These are phyloP conservation scores for Vanrija sp. DNA, from an alignment of 1,284 basidiomycete genomes.

Conservation along the genomic window DNA sequence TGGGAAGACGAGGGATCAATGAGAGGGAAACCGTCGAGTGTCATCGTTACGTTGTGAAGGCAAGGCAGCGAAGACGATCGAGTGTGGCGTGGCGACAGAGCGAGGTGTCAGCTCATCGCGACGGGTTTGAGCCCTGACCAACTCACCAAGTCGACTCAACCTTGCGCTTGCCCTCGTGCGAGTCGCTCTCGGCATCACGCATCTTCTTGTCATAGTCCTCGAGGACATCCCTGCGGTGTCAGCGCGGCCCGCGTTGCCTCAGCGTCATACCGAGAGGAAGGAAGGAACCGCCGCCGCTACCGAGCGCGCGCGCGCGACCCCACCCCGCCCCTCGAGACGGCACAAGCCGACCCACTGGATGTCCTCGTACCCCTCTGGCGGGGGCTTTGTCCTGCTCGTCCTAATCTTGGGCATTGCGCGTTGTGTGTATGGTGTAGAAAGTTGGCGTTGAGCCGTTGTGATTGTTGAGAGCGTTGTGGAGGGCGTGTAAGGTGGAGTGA, in stretches of 20 bases:
- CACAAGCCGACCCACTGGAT: constrained; percentile 58
- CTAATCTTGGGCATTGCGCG: constrained; percentile 85
- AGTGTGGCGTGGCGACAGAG: background rate
- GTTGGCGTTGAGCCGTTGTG: no score
- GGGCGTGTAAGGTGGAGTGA: no score
- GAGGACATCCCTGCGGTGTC: constrained; percentile 70
- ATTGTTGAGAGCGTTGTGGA: no score
- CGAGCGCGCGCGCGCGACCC: background rate
- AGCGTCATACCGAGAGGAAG: background rate
- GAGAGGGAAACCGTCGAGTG: background rate
- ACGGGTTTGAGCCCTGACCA: background rate
- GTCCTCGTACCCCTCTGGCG: constrained; percentile 96
- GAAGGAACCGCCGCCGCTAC: background rate
- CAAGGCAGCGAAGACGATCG: background rate
- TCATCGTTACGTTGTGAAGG: background rate
- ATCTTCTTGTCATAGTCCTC: constrained; percentile 96
- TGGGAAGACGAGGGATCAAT: constrained; percentile 3
- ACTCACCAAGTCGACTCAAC: constrained; percentile 84
- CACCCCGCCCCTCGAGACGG: background rate
- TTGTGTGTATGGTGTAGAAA: background rate
- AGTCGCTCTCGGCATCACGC: constrained; percentile 84
- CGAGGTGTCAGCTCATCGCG: background rate
- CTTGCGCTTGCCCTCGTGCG: constrained; percentile 2
- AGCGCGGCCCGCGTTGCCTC: constrained; percentile 52
- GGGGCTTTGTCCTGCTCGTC: constrained; percentile 88